phyloP scores from a whole-genome alignment of 495 filamentous ascomycete species.

The Xanthoparmelia taractica region DNA sequence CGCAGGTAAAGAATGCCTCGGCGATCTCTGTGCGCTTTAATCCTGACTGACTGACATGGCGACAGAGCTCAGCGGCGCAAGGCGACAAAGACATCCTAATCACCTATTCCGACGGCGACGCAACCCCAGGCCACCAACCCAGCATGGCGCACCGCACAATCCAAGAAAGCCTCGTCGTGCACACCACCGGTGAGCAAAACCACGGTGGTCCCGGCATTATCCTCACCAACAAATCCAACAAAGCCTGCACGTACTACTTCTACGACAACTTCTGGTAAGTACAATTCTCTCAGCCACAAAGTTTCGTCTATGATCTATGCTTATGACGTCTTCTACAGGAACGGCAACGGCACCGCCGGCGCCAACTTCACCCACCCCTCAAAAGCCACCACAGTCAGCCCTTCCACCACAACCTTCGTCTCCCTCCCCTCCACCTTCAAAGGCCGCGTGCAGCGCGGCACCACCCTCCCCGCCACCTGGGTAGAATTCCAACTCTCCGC shows the following conservation, averaged over 20 bases:
- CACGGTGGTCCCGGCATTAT: slow-evolving; percentile 31
- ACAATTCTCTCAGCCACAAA: not conserved
- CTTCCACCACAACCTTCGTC: slow-evolving; percentile 30
- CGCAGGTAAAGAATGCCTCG: not conserved
- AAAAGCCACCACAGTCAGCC: slow-evolving; percentile 30
- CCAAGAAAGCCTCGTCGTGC: not conserved
- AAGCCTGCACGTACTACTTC: slow-evolving; percentile 32
- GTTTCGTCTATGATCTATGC: too few relatives aligned
- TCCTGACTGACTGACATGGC: not conserved
- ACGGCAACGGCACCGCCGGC: slow-evolving; percentile 37
- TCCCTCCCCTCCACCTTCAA: slow-evolving; percentile 33
- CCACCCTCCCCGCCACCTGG: slow-evolving; percentile 36
- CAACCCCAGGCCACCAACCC: slow-evolving; percentile 25
- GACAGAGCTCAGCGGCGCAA: slow-evolving; percentile 27
- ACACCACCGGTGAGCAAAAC: slow-evolving; percentile 11
- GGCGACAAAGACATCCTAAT: slow-evolving; percentile 37
- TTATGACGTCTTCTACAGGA: too few relatives aligned
- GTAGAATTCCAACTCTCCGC: slow-evolving; percentile 39
- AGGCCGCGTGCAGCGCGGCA: slow-evolving; percentile 39
- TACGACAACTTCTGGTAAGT: slow-evolving; percentile 30
- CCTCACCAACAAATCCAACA: slow-evolving; percentile 30
- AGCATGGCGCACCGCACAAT: slow-evolving; percentile 11
- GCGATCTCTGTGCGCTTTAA: not conserved
- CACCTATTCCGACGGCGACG: slow-evolving; percentile 36
- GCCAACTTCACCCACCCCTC: slow-evolving; percentile 40